Base-by-base conservation (phyloP, 305 asterid genomes). In the Lippia alba region DNA sequence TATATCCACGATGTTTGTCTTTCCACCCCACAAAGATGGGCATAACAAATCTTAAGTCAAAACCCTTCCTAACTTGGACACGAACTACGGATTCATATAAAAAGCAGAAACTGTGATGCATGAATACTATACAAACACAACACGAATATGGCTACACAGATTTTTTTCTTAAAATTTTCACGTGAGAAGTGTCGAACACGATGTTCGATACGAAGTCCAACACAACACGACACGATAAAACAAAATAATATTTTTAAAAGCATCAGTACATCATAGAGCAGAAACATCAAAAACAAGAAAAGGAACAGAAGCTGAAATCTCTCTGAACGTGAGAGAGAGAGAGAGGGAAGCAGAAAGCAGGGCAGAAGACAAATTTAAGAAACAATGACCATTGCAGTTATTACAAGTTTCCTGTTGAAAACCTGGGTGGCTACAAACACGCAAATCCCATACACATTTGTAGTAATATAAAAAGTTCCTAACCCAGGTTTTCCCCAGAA, bases 321-420 rank as follows among this genome's bases (percentile, higher is more conserved):
- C 12, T 44, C 3, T 34, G 40, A 34, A n/a, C 8, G 40, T 2
- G 40, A 8, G 58, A 30, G 45, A n/a, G 69, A 7, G 34, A 15
- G 48, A 4, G 30, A 6, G 7, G n/a, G 15, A 58, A 24, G 12
- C 17, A 39, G 69, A 60, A 34, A 39, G n/a, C 12, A n/a, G 32
- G 46, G 20, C 50, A 45, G 33, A 24, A 8, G 17, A 45, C n/a
- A 24, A 24, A 33, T 64, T 16, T 34, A 41, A 65, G 64, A 71
- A 62, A 53, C 18, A 64, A 71, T 39, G 12, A 48, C 15, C 33
- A 48, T 57, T 34, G 18, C 10, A 20, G 61, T 40, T 30, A 33
- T 66, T 41, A 39, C 62, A 66, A 67, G 62, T 11, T 32, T 2
- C 39, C 58, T 0, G 39, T 15, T 19, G 30, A 71, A 6, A 71